Conservation (phyloP, 495 filamentous ascomycete genomes). For the Lindgomyces ingoldianus region DNA sequence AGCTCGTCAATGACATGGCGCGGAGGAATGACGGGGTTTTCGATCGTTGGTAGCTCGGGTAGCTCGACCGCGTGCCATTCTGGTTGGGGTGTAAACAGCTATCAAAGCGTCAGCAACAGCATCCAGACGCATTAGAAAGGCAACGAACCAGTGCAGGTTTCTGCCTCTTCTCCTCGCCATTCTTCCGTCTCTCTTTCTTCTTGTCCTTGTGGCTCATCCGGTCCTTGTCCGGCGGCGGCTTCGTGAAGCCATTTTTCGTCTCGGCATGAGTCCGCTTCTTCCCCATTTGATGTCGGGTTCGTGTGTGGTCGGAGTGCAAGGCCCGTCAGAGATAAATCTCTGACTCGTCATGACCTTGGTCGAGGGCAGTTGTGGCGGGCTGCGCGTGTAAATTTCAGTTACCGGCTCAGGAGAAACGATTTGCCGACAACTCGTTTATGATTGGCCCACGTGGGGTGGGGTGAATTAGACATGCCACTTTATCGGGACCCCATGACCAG, state of each 20-base stretch:
- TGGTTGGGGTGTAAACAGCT: conserved; percentile 74
- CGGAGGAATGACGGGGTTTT: conserved; percentile 53
- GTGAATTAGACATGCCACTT: background rate
- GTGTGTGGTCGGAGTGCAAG: conserved; percentile 15
- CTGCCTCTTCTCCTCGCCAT: conserved; percentile 21
- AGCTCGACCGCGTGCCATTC: conserved; percentile 80
- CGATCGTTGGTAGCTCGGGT: conserved; percentile 54
- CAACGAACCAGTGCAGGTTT: conserved; percentile 29
- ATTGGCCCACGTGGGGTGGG: conserved; percentile 2
- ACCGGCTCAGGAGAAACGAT: conserved; percentile 17
- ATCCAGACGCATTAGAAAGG: background rate
- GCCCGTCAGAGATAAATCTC: conserved; percentile 36
- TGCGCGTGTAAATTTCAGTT: background rate
- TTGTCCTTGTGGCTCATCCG: conserved; percentile 24
- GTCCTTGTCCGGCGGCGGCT: conserved; percentile 32
- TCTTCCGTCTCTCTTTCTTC: conserved; percentile 26
- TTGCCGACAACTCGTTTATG: background rate
- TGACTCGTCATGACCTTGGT: conserved; percentile 35
- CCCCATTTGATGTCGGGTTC: conserved; percentile 35
- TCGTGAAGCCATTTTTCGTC: conserved; percentile 35
- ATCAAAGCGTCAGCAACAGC: conserved; percentile 17
- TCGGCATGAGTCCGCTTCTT: conserved; percentile 42
- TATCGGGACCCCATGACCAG: background rate
- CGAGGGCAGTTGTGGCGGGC: conserved; percentile 2
- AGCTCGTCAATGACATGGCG: conserved; percentile 68